phyloP scores from a whole-genome alignment of 2,329 filamentous ascomycete species.

The Xylariaceae sp. region DNA sequence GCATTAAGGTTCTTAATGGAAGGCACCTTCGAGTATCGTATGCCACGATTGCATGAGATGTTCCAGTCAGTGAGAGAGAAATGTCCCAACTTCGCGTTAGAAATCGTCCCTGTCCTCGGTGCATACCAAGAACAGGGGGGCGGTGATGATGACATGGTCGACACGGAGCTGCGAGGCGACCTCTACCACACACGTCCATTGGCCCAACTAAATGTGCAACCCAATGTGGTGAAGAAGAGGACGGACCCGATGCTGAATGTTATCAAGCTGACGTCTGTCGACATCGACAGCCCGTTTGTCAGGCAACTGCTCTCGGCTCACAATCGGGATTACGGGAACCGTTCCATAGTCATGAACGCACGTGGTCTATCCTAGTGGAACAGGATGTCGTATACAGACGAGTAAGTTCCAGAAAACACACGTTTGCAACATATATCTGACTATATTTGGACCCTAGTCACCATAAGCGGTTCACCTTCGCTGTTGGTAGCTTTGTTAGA shows the following conservation, averaged over 20 bases:
- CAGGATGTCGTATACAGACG: background rate
- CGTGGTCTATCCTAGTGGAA: background rate
- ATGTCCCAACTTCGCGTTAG: background rate
- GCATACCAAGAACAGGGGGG: background rate
- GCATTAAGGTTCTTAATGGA: background rate
- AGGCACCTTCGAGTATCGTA: background rate
- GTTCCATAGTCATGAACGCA: background rate
- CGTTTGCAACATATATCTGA: too few species aligned
- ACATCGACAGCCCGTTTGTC: background rate
- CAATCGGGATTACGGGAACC: background rate
- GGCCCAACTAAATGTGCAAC: background rate
- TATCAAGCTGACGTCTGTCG: background rate
- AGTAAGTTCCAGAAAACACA: too few species aligned
- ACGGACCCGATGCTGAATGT: background rate
- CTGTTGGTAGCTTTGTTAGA: too few species aligned
- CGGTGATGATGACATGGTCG: background rate
- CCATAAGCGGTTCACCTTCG: too few species aligned
- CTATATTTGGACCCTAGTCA: too few species aligned
- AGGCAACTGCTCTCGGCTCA: background rate
- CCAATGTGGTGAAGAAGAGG: too few species aligned
- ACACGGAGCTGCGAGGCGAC: background rate
- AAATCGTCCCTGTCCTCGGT: background rate
- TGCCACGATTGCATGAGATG: background rate
- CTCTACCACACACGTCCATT: background rate
- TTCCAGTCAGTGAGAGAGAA: background rate